Conservation (phyloP, 345 rosid genomes). For the Camelina hispida region DNA sequence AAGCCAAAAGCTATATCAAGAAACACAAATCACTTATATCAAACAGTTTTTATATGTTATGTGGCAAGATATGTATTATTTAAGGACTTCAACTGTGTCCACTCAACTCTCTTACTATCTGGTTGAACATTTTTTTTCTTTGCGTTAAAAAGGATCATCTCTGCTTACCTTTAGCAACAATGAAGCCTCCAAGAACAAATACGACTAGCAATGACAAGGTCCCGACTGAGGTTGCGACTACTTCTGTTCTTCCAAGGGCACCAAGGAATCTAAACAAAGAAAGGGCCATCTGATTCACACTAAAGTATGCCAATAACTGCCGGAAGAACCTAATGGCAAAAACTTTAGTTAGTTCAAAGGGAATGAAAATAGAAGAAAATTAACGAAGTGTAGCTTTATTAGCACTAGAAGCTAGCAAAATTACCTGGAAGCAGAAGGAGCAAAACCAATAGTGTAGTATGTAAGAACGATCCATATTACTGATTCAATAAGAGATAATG, state of each 20-base stretch:
- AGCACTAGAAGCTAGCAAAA: neutral
- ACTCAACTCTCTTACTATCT: too few species aligned
- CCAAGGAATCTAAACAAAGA: constrained; percentile 90
- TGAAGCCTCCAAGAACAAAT: constrained; percentile 87
- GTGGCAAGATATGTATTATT: neutral
- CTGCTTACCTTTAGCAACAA: constrained; percentile 74
- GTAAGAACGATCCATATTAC: constrained; percentile 66
- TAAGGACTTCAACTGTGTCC: too few species aligned
- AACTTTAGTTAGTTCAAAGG: constrained; percentile 31
- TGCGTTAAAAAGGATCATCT: neutral
- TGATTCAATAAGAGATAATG: constrained; percentile 63
- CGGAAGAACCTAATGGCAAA: constrained; percentile 63
- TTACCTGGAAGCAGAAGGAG: constrained; percentile 66
- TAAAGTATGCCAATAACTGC: constrained; percentile 72
- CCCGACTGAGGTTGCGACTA: constrained; percentile 71
- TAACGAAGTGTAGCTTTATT: neutral
- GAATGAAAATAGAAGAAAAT: neutral
- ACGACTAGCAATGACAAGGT: constrained; percentile 71
- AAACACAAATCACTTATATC: too few species aligned
- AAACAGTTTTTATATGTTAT: neutral
- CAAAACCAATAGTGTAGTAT: constrained; percentile 73
- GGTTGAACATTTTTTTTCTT: too few species aligned
- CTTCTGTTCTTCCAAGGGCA: constrained; percentile 81
- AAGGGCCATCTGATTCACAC: constrained; percentile 86
- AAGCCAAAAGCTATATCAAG: neutral